Evolutionary conservation across 2,329 filamentous ascomycete species (phyloP).

Genomic region (Colletotrichum sp.): DNA sequence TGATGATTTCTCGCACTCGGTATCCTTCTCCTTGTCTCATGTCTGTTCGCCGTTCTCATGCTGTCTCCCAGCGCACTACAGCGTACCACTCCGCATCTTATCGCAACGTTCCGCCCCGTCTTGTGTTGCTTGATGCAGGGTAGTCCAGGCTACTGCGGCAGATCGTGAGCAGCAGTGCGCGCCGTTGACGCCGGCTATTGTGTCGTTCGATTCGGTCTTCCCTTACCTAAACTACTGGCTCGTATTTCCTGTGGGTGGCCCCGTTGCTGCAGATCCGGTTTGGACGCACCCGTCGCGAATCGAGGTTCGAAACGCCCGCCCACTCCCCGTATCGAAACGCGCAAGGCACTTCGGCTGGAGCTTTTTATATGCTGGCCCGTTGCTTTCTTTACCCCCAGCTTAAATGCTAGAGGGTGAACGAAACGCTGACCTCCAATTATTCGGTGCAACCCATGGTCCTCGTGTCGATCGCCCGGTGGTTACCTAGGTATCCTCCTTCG

Average conservation of each 20-base stretch:
- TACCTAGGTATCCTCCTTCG: not conserved
- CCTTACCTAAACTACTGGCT: not conserved
- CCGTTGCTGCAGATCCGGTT: conserved; percentile 9
- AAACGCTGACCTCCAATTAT: not conserved
- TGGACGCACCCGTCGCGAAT: not conserved
- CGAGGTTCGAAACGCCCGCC: not conserved
- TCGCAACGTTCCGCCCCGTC: not conserved
- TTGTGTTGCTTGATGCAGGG: not conserved
- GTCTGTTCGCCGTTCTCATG: too few species aligned
- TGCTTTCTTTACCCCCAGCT: not conserved
- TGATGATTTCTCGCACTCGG: not conserved
- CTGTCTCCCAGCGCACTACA: not conserved
- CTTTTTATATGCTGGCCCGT: not conserved
- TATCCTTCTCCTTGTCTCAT: not conserved
- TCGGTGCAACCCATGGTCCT: not conserved
- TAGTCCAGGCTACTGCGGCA: not conserved
- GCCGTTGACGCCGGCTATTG: not conserved
- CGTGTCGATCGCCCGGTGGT: not conserved
- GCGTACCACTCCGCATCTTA: not conserved
- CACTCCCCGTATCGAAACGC: conserved; percentile 1
- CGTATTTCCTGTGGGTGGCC: not conserved
- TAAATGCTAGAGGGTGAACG: not conserved
- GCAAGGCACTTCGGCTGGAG: not conserved
- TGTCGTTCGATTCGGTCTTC: not conserved
- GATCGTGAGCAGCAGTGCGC: not conserved